phyloP scores from a whole-genome alignment of 1,284 basidiomycete species.

The Malassezia sp. region DNA sequence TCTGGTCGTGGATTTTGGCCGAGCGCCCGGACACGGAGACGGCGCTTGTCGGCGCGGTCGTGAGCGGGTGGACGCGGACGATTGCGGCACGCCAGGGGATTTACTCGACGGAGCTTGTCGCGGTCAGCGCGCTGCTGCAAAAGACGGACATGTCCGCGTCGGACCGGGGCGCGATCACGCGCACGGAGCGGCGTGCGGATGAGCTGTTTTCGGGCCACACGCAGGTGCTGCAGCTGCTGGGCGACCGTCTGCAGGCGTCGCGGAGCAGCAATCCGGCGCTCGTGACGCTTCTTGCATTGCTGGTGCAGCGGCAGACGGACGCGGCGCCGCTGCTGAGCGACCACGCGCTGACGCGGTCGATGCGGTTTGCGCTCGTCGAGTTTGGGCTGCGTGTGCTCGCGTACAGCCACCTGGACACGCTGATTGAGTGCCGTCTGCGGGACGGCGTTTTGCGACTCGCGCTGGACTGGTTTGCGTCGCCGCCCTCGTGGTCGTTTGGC shows the following conservation, averaged over 20 bases:
- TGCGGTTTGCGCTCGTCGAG: slow-evolving; percentile 73
- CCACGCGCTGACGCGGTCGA: slow-evolving; percentile 79
- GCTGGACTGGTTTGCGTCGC: slow-evolving; percentile 69
- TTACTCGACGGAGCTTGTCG: slow-evolving; percentile 52
- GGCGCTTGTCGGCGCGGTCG: slow-evolving; percentile 70
- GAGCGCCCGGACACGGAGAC: slow-evolving; percentile 67
- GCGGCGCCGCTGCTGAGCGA: slow-evolving; percentile 55
- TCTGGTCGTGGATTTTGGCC: slow-evolving; percentile 92
- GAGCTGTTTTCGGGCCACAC: slow-evolving; percentile 63
- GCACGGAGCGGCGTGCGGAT: slow-evolving; percentile 59
- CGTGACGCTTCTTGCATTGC: slow-evolving; percentile 64
- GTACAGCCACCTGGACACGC: slow-evolving; percentile 71
- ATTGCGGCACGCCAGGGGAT: slow-evolving; percentile 58
- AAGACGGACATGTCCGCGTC: slow-evolving; percentile 82
- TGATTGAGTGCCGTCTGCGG: slow-evolving; percentile 67
- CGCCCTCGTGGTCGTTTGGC: slow-evolving; percentile 71
- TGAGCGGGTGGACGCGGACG: slow-evolving; percentile 74
- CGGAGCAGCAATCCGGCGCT: slow-evolving; percentile 67
- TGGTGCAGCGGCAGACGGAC: slow-evolving; percentile 57
- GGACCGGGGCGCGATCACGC: slow-evolving; percentile 71
- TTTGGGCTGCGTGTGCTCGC: slow-evolving; percentile 88
- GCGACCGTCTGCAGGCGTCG: slow-evolving; percentile 84
- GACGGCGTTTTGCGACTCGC: slow-evolving; percentile 67
- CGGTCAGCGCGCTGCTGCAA: slow-evolving; percentile 69
- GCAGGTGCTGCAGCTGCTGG: slow-evolving; percentile 74